phyloP scores from a whole-genome alignment of 768 basidiomycete genomes.

The Dacryopinax spathularia region DNA sequence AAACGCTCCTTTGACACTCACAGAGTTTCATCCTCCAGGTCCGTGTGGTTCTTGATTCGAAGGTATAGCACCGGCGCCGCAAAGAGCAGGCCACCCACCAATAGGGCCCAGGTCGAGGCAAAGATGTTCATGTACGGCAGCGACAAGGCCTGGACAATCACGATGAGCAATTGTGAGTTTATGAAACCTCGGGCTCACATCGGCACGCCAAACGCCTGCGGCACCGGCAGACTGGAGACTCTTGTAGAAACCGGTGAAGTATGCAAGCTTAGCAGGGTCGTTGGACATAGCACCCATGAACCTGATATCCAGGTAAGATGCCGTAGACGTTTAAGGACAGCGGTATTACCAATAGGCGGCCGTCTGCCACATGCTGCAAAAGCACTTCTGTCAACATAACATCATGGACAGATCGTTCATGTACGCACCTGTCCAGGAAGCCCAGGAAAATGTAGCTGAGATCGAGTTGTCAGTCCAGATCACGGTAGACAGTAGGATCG shows the following conservation, averaged over 20 bases:
- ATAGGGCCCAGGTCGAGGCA: neutral
- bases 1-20: conserved; percentile 22
- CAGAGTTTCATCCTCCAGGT: conserved; percentile 39
- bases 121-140: conserved; percentile 41
- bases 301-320: conserved; percentile 57
- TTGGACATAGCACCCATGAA: conserved; percentile 61
- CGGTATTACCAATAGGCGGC: conserved; percentile 28
- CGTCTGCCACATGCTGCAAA: conserved; percentile 61
- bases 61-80: neutral
- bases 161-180: neutral
- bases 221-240: conserved; percentile 15
- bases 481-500: neutral
- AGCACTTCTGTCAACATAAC: neutral
- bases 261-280: conserved; percentile 61
- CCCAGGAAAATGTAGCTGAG: conserved; percentile 50
- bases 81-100: neutral
- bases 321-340: too few relatives aligned
- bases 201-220: conserved; percentile 13
- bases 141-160: neutral
- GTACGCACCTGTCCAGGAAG: conserved; percentile 36
- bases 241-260: conserved; percentile 57
- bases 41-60: conserved; percentile 27
- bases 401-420: neutral
- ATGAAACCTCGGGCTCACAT: neutral
- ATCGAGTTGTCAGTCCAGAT: neutral